Conservation (phyloP, 768 basidiomycete genomes). For the Trametes sanguinea region DNA sequence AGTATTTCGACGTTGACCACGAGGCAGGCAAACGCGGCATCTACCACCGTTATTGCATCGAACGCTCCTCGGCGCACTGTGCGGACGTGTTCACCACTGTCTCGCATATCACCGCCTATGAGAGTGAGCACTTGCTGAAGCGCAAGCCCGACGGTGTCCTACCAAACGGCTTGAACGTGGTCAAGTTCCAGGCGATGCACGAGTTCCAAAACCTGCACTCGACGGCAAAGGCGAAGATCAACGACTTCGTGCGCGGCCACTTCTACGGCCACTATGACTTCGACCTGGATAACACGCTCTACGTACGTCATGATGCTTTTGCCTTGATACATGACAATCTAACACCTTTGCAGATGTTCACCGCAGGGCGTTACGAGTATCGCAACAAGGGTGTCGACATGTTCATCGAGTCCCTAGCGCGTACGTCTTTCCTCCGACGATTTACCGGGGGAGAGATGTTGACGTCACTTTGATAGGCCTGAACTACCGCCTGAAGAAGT, state of each 20-base stretch:
- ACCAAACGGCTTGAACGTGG: conserved; percentile 96
- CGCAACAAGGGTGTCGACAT: conserved; percentile 99
- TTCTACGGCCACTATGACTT: conserved; percentile 99
- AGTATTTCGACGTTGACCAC: conserved; percentile 99
- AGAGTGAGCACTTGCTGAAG: conserved; percentile 94
- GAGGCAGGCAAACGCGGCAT: conserved; percentile 99
- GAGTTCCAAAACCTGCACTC: conserved; percentile 98
- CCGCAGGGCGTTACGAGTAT: conserved; percentile 98
- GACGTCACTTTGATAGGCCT: conserved; percentile 39
- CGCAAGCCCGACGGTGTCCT: conserved; percentile 96
- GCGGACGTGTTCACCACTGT: conserved; percentile 99
- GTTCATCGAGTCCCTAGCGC: conserved; percentile 97
- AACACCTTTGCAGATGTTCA: conserved; percentile 74
- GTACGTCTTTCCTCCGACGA: conserved; percentile 42
- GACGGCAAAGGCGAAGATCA: conserved; percentile 93
- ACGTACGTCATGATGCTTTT: conserved; percentile 47
- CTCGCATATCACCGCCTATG: conserved; percentile 97
- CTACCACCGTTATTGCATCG: conserved; percentile 98
- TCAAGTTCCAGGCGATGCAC: conserved; percentile 99
- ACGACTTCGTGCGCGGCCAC: conserved; percentile 96
- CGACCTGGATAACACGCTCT: conserved; percentile 88
- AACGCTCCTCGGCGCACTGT: conserved; percentile 91
- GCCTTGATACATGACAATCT: not conserved
- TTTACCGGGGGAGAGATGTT: not conserved
- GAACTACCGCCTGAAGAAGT: conserved; percentile 62